Conservation (phyloP, 805 yeast genomes). For the Cyberlindnera lachancei region DNA sequence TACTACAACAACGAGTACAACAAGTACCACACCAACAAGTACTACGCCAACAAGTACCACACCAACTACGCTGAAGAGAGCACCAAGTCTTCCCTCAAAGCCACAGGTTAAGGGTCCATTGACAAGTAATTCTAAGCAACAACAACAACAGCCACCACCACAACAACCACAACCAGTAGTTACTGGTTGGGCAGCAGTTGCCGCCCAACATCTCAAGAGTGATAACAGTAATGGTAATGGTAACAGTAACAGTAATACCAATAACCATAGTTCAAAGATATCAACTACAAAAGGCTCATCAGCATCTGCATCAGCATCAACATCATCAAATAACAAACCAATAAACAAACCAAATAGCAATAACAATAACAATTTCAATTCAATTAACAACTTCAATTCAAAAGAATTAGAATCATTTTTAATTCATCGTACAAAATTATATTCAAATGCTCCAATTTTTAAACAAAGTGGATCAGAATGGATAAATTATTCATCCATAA, state of each 20-base stretch:
- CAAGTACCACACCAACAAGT: background rate
- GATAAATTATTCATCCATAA: constrained; percentile 7
- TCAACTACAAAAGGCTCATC: background rate
- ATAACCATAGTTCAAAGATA: background rate
- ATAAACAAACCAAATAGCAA: background rate
- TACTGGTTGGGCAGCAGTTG: constrained; percentile 17
- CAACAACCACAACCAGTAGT: background rate
- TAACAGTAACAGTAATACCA: background rate
- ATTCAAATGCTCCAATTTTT: constrained; percentile 1
- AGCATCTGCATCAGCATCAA: background rate
- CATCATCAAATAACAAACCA: background rate
- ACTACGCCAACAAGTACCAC: background rate
- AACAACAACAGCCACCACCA: background rate
- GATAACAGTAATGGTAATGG: background rate
- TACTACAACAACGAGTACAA: background rate
- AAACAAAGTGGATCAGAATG: constrained; percentile 9
- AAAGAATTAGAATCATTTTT: constrained; percentile 5
- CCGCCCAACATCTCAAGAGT: constrained; percentile 7
- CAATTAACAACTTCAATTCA: constrained; percentile 11
- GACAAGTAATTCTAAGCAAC: background rate
- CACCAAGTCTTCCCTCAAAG: constrained; percentile 6
- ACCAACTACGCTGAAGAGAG: background rate
- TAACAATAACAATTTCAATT: background rate
- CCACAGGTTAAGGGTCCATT: constrained; percentile 2
- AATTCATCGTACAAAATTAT: constrained; percentile 2